phyloP scores from a whole-genome alignment of 495 filamentous ascomycete genomes.

The Penicillium macrosclerotiorum region DNA sequence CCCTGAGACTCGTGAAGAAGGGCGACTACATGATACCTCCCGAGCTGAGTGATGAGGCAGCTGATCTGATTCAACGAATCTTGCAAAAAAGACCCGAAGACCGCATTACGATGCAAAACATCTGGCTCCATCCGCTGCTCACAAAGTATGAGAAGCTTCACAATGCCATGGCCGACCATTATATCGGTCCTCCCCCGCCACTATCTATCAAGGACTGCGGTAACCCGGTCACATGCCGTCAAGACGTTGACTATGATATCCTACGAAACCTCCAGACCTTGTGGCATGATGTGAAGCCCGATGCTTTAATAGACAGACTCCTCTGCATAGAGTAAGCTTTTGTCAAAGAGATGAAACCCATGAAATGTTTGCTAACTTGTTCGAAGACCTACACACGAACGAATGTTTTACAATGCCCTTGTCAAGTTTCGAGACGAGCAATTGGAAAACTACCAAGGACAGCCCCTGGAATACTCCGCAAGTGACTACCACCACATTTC shows the following conservation, averaged over 20 bases:
- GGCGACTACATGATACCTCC: conserved; percentile 71
- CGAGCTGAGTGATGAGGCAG: conserved; percentile 65
- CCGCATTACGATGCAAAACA: conserved; percentile 71
- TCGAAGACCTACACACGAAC: conserved; percentile 76
- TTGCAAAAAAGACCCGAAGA: conserved; percentile 69
- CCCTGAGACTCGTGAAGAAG: conserved; percentile 64
- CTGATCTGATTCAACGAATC: conserved; percentile 73
- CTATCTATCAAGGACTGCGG: conserved; percentile 55
- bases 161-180: conserved; percentile 45
- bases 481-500: conserved; percentile 86
- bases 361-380: not conserved
- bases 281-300: conserved; percentile 78
- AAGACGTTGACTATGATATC: conserved; percentile 73
- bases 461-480: conserved; percentile 70
- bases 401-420: conserved; percentile 85
- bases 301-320: conserved; percentile 65
- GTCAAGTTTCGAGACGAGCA: conserved; percentile 76
- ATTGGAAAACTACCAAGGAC: conserved; percentile 75
- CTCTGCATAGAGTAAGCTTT: conserved; percentile 63
- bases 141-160: conserved; percentile 72
- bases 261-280: conserved; percentile 80
- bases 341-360: not conserved
- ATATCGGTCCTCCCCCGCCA: conserved; percentile 52
- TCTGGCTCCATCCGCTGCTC: conserved; percentile 82
- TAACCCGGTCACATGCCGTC: conserved; percentile 42